phyloP scores from a whole-genome alignment of 2,329 filamentous ascomycete genomes.

The Monosporascus sp. region DNA sequence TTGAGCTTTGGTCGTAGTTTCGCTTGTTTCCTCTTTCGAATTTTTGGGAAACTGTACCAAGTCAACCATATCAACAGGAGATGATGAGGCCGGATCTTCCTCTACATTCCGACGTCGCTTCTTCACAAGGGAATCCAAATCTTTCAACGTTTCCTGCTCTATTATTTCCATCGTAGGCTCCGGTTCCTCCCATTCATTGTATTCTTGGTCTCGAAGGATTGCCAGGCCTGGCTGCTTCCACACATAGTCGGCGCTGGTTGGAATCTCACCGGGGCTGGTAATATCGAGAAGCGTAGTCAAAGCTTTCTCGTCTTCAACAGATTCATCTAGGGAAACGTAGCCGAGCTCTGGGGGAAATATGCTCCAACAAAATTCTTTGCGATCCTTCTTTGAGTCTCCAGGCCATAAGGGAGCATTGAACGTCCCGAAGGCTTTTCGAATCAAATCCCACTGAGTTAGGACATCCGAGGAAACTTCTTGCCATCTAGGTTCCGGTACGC shows the following conservation, averaged over 20 bases:
- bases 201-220: conserved; percentile 21
- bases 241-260: conserved; percentile 20
- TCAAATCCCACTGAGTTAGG: conserved; percentile 12
- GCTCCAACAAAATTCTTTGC: conserved; percentile 19
- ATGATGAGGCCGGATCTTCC: background rate
- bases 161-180: background rate
- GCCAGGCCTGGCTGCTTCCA: conserved; percentile 25
- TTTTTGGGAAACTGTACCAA: conserved; percentile 3
- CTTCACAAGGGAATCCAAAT: conserved; percentile 15
- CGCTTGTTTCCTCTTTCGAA: background rate
- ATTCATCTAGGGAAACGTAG: conserved; percentile 14
- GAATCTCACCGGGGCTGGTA: conserved; percentile 5
- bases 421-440: conserved; percentile 4
- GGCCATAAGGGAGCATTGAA: conserved; percentile 11
- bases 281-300: conserved; percentile 2
- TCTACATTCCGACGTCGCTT: conserved; percentile 14
- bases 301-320: conserved; percentile 9
- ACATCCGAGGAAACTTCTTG: conserved; percentile 6
- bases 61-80: conserved; percentile 1
- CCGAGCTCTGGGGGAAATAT: conserved; percentile 18
- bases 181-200: conserved; percentile 12
- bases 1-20: background rate
- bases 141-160: background rate
- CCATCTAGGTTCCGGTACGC: conserved; percentile 21
- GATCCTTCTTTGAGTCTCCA: conserved; percentile 10